A percentile compares a stretch with the other conserved stretches of the same genome.
These are phyloP conservation scores for Capsicum baccatum DNA, from an alignment of 257 asterid species.

Conservation along the genomic window DNA sequence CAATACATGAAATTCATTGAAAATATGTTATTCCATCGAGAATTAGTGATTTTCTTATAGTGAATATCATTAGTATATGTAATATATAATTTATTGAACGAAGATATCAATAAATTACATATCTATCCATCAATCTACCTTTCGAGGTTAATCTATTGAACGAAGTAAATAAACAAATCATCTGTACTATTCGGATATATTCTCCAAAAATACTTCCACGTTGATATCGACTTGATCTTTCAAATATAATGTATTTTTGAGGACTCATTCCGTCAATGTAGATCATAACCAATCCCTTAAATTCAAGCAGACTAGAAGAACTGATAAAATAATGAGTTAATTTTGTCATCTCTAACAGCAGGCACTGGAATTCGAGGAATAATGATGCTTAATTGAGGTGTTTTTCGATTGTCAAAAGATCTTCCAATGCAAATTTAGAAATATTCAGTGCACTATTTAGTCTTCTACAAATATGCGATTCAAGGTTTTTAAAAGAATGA, in stretches of 20 bases:
- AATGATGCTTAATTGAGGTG: slow-evolving; percentile 59
- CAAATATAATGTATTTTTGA: neutral
- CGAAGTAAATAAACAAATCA: neutral
- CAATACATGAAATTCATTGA: no score
- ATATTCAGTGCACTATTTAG: slow-evolving; percentile 55
- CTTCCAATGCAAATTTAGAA: slow-evolving; percentile 61
- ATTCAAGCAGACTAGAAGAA: neutral
- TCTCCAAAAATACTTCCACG: neutral
- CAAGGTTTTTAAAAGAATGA: slow-evolving; percentile 68
- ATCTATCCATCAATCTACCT: no score
- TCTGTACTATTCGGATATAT: neutral
- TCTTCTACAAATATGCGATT: slow-evolving; percentile 62
- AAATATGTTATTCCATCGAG: neutral
- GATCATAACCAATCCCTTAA: neutral
- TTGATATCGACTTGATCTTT: neutral
- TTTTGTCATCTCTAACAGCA: slow-evolving; percentile 18
- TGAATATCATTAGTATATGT: neutral
- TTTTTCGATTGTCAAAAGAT: slow-evolving; percentile 54
- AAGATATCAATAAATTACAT: no score
- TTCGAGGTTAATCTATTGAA: neutral
- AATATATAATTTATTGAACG: neutral
- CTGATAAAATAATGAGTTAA: neutral
- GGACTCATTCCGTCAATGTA: accelerated
- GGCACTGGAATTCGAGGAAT: slow-evolving; percentile 65
- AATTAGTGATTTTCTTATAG: neutral